Evolutionary conservation across 441 rosid species (phyloP), one percentile per base, ranked within the genome.

Genomic region (Capsella rubella): DNA sequence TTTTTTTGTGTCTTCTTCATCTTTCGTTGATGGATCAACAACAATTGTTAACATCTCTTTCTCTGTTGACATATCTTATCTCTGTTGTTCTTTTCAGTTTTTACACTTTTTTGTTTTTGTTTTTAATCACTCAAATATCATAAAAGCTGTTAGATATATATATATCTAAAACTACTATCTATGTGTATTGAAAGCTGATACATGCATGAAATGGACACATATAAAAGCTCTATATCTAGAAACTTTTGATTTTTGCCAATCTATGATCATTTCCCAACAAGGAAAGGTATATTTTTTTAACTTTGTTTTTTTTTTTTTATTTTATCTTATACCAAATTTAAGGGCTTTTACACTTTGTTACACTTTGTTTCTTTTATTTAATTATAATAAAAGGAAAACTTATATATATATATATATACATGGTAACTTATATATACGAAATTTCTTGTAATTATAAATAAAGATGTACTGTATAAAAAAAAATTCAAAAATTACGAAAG

Each of bases 61-160:
- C 25, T 61, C 52, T 6, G 32, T 13, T 29, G 60, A 71, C 68
- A 51, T 52, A 32, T 31, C 34, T 31, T 31, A 28, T 28, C 4
- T 21, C 4, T 28, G 31, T 29, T 29, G 31, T 29, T 29, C 31
- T 29, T 2, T 29, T 29, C 5, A 3, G 4, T 29, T 29, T 29
- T 29, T 29, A 29, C 31, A 29, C 31, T 3, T 29, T 5, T 31
- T 32, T 31, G 32, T 31, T 16, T 15, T 28, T 45, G 40, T 18
- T 56, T 32, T 8, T 15, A 15, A 31, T 53, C 62, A 8, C 49
- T 54, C 1, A 6, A 42, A 49, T 45, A 12, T 45, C 8, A 28
- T 18, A 28, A 6, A 21, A 59, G 10, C 3, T 28, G 1, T 6
- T 28, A 55, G 9, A 35, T 9, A 55, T 10, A 56, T 10, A 56